phyloP scores from a whole-genome alignment of 129 eudicot species.

The Tanacetum coccineum region DNA sequence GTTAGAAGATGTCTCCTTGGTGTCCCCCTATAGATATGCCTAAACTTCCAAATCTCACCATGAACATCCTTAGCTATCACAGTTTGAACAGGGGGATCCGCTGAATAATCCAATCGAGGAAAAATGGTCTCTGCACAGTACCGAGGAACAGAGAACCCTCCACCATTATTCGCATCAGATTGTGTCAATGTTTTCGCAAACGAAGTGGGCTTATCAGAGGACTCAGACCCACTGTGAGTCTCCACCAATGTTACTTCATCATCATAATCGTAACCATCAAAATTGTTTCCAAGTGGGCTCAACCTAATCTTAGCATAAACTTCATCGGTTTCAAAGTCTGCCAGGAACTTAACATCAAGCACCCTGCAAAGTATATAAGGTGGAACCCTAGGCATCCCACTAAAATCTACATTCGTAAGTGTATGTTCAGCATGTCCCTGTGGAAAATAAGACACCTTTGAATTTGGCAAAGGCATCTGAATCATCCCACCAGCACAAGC shows the following conservation, averaged over 20 bases:
- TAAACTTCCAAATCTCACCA: constrained; percentile 67
- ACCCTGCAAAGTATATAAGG: constrained; percentile 54
- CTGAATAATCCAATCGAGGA: constrained; percentile 63
- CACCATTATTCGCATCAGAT: constrained; percentile 84
- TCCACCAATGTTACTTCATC: constrained; percentile 30
- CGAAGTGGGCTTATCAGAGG: constrained; percentile 54
- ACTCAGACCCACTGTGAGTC: constrained; percentile 29
- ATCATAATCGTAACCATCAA: constrained; percentile 28
- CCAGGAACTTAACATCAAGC: constrained; percentile 54
- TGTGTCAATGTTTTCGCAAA: constrained; percentile 77
- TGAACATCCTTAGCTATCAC: constrained; percentile 74
- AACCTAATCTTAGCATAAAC: constrained; percentile 58
- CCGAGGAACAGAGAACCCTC: constrained; percentile 81
- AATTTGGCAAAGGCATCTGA: constrained; percentile 55
- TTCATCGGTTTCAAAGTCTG: constrained; percentile 69
- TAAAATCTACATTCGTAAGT: constrained; percentile 50
- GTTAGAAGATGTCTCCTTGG: constrained; percentile 81
- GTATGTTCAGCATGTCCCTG: constrained; percentile 87
- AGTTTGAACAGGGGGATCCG: constrained; percentile 78
- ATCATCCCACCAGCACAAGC: constrained; percentile 83
- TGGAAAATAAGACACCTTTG: constrained; percentile 67
- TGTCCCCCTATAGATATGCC: constrained; percentile 78
- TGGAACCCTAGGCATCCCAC: constrained; percentile 48
- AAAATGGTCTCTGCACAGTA: constrained; percentile 80
- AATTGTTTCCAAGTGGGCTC: constrained; percentile 45